These are phyloP conservation scores for Spiraea crenata DNA, from an alignment of 331 rosid species.

Conservation along the genomic window DNA sequence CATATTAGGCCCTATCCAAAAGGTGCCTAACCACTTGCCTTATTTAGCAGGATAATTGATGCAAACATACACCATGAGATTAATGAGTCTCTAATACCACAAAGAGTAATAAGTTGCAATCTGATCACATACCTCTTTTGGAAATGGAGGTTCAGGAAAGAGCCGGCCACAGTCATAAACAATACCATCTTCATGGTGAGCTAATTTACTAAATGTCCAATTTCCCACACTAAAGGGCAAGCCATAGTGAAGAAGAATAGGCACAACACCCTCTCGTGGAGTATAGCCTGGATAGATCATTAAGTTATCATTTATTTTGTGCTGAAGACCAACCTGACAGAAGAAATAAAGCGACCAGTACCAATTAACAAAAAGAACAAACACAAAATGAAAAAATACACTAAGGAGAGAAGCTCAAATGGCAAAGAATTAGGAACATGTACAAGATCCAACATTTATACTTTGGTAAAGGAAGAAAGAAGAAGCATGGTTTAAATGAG, in stretches of 20 bases:
- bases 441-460: slow-evolving; percentile 1
- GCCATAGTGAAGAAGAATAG: slow-evolving; percentile 96
- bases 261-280: slow-evolving; percentile 75
- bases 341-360: slow-evolving; percentile 18
- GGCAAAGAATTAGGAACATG: neutral
- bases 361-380: slow-evolving; percentile 14
- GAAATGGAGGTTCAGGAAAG: slow-evolving; percentile 96
- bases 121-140: slow-evolving; percentile 65
- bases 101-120: neutral
- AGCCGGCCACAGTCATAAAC: slow-evolving; percentile 74
- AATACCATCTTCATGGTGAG: slow-evolving; percentile 70
- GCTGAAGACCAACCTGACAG: slow-evolving; percentile 84
- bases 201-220: slow-evolving; percentile 88
- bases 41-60: slow-evolving; percentile 10
- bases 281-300: slow-evolving; percentile 94
- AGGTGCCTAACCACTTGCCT: neutral
- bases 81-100: slow-evolving; percentile 6
- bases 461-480: neutral
- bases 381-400: neutral
- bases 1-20: neutral
- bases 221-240: slow-evolving; percentile 78
- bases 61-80: slow-evolving; percentile 5
- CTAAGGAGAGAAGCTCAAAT: slow-evolving; percentile 21
- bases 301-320: slow-evolving; percentile 93
- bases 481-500: neutral